Evolutionary conservation across 2,329 filamentous ascomycete species (phyloP), one percentile per base, ranked within the genome.

Genomic region (Conoideocrella luteorostrata): DNA sequence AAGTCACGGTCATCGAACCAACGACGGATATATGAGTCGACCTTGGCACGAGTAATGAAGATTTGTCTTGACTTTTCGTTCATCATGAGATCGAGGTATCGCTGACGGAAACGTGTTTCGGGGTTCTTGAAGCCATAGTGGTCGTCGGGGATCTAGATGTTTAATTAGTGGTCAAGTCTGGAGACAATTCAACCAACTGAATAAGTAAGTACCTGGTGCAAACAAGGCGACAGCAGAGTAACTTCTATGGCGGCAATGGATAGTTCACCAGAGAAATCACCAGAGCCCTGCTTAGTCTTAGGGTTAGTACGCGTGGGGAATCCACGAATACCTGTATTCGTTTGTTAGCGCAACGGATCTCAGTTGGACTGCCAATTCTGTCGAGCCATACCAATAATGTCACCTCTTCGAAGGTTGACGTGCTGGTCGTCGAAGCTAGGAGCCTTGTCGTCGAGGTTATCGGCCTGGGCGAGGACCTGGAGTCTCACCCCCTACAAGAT

Each of bases 41-140:
- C 90, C 77, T 88, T 89, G 58, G 88, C 81, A 44, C 93, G 80
- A 30, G 86, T 89, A 57, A 88, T 76, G 65, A 97, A 86, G 46
- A 90, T 85, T 47, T 94, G 78, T 44, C 89, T 81, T 36, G 86
- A 88, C 50, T 76, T 76, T 59, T 95, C 86, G 69, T 98, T 96
- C 84, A 97, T 95, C 68, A 98, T 93, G 56, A 98, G 74, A 66
- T 98, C 93, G 41, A 98, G 80, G 65, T 95, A 95, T 47, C 91
- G 80, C 71, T 95, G 87, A 56, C 94, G 86, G 77, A 88, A 90
- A 48, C 93, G 82, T 67, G 90, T 86, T 68, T 98, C 93, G 61
- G 89, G 80, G 63, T 97, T 90, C 75, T 95, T 91, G 74, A 97
- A 89, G 50, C 91, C 91, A 63, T 88, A 96, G 69, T 91, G 84